Evolutionary conservation across 768 basidiomycete genomes (phyloP), one percentile per base, ranked within the genome.

Genomic region (Cystofilobasidium ferigula): DNA sequence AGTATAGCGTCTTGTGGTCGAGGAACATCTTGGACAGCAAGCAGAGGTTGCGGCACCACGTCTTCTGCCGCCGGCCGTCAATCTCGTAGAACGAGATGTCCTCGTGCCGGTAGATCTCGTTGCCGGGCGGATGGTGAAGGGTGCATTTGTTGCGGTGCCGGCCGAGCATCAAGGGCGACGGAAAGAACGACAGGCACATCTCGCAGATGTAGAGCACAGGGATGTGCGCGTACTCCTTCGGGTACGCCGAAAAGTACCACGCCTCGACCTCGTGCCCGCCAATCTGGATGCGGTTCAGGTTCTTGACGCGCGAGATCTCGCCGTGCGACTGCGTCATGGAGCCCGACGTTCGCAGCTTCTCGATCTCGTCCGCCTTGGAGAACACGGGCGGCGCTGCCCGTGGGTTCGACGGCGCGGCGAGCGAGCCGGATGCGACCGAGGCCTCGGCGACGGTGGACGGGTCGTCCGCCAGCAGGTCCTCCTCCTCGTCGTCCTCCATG

Each of bases 181-280:
- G 88, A 77, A 85, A 97, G 79, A 87, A 99, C 40, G 85, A 86
- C 56, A 98, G 82, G 76, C 95, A 99, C 80, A 94, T 94, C 78
- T 99, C 94, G 85, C 95, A 99, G 74, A 99, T 85, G 81, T 93
- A 98, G 53, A 99, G 82, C 69, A 93, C 79, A 24, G 93, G 91
- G 32, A 94, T 84, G 77, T 98, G 89, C 53, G 95, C 91, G 79
- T 89, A 98, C 78, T 98, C 95, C 78, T 89, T 87, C 14, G 95
- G 95, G 78, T 98, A 99, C 28, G 95, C 95, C 72, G 89, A 92
- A 81, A 98, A 98, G 78, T 99, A 99, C 95, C 95, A 99, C n/a
- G 95, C 87, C 72, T 99, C 95, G 71, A 99, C 89, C 78, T 95
- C 90, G 79, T 95, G 86, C 75, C 83, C 85, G 64, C 95, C 95